Percentiles rank a stretch among this genome's conserved stretches.
Evolutionary conservation across 495 filamentous ascomycete genomes (phyloP).

Genomic region (Copromyces sp.): DNA sequence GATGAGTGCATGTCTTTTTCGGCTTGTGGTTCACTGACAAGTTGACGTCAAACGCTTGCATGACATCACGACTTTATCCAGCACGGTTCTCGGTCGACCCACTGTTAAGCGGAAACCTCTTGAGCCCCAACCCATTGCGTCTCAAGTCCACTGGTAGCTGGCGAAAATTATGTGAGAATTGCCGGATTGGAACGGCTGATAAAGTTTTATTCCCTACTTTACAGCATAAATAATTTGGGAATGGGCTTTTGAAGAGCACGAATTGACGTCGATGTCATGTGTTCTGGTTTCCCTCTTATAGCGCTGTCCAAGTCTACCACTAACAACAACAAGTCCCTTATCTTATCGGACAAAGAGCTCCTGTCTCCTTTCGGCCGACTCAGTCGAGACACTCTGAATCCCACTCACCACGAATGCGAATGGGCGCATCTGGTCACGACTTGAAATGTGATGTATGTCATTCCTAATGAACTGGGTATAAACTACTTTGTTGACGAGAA

Average conservation of each 20-base stretch:
- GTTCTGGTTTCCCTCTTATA: not conserved
- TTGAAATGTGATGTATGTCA: not conserved
- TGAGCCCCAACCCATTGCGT: not conserved
- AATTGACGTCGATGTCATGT: not conserved
- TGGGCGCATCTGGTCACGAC: not conserved
- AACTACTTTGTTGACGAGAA: not conserved
- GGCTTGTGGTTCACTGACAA: not conserved
- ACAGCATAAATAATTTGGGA: not conserved
- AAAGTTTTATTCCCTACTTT: not conserved
- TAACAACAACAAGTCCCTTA: not conserved
- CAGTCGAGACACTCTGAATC: not conserved
- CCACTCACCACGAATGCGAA: not conserved
- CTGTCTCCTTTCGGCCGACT: not conserved
- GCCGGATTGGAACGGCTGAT: not conserved
- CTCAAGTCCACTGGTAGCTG: not conserved
- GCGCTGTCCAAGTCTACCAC: not conserved
- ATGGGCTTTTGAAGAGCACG: accelerated
- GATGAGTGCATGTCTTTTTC: not conserved
- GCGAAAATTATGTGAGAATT: not conserved
- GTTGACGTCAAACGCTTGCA: not conserved
- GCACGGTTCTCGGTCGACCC: not conserved
- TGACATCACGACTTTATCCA: not conserved
- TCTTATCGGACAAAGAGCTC: not conserved
- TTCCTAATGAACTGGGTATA: too few relatives aligned
- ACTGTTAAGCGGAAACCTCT: not conserved